Conservation (phyloP, 495 filamentous ascomycete species). For the Geoglossum glabrum region DNA sequence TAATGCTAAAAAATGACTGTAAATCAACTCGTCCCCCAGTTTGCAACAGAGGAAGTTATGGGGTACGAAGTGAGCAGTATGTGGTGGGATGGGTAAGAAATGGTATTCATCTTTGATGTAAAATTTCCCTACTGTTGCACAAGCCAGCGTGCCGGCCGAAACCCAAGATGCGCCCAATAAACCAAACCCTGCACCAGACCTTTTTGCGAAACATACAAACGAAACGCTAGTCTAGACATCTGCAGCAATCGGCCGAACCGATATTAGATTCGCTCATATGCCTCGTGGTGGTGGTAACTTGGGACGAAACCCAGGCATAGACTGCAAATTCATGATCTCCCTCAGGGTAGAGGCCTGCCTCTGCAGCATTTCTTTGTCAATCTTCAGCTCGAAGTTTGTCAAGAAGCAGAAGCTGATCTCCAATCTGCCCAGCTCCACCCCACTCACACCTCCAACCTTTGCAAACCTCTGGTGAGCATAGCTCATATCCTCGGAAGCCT, state of each 20-base stretch:
- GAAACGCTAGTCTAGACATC: background rate
- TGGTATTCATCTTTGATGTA: too few relatives aligned
- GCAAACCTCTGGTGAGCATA: conserved; percentile 71
- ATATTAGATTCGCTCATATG: background rate
- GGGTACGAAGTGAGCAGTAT: too few relatives aligned
- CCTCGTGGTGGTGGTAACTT: conserved; percentile 7
- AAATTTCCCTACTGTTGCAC: too few relatives aligned
- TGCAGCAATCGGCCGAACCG: background rate
- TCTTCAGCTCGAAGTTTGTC: conserved; percentile 59
- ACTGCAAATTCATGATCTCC: background rate
- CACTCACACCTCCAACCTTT: conserved; percentile 74
- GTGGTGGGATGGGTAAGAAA: too few relatives aligned
- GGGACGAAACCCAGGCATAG: conserved; percentile 5
- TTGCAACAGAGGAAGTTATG: too few relatives aligned
- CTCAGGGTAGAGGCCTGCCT: conserved; percentile 15
- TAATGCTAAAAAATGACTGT: too few relatives aligned
- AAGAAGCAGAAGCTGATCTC: conserved; percentile 87
- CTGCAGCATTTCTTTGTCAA: conserved; percentile 40
- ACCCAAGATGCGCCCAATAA: too few relatives aligned
- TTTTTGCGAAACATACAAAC: background rate
- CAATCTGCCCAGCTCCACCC: conserved; percentile 53
- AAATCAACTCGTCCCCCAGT: too few relatives aligned
- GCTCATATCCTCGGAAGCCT: conserved; percentile 74
- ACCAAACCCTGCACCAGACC: background rate
- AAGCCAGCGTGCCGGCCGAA: too few relatives aligned